Percentiles rank a stretch among this genome's conserved stretches.
phyloP scores from a whole-genome alignment of 139 green algal genomes.

The Gonium pectorale region DNA sequence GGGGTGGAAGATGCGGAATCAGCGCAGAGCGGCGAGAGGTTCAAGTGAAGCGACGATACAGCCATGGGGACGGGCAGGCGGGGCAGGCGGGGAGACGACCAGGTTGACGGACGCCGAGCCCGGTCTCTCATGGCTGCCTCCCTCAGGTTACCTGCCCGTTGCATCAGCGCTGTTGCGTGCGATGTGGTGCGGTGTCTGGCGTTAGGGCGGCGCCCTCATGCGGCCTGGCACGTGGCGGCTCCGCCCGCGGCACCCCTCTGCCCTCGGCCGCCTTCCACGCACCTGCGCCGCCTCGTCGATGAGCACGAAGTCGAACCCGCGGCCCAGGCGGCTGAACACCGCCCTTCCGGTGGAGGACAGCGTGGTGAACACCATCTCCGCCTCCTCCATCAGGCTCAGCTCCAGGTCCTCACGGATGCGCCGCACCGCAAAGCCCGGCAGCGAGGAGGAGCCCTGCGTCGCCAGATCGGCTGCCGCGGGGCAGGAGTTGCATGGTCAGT shows the following conservation, averaged over 20 bases:
- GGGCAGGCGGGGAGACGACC: too few relatives aligned
- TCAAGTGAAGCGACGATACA: too few relatives aligned
- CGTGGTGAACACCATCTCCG: constrained; percentile 92
- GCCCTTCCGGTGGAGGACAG: constrained; percentile 74
- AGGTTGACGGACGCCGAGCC: too few relatives aligned
- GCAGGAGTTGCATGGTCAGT: neutral
- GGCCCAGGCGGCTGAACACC: constrained; percentile 55
- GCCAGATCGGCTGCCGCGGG: constrained; percentile 1
- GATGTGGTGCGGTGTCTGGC: neutral
- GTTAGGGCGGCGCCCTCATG: too few relatives aligned
- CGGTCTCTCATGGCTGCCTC: too few relatives aligned
- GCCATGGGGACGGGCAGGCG: neutral
- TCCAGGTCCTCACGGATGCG: constrained; percentile 54
- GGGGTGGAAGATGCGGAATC: too few relatives aligned
- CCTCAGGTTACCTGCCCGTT: too few relatives aligned
- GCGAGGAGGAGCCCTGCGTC: neutral
- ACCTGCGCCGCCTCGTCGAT: constrained; percentile 94
- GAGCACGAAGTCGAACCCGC: constrained; percentile 79
- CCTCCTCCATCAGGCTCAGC: constrained; percentile 60
- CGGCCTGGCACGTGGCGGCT: too few relatives aligned
- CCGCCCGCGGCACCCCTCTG: neutral
- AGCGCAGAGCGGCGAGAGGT: too few relatives aligned
- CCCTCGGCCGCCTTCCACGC: neutral
- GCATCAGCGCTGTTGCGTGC: too few relatives aligned
- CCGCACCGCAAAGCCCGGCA: constrained; percentile 31